Evolutionary conservation across 2,329 filamentous ascomycete species (phyloP), one percentile per base, ranked within the genome.

Genomic region (Tolypocladium album): DNA sequence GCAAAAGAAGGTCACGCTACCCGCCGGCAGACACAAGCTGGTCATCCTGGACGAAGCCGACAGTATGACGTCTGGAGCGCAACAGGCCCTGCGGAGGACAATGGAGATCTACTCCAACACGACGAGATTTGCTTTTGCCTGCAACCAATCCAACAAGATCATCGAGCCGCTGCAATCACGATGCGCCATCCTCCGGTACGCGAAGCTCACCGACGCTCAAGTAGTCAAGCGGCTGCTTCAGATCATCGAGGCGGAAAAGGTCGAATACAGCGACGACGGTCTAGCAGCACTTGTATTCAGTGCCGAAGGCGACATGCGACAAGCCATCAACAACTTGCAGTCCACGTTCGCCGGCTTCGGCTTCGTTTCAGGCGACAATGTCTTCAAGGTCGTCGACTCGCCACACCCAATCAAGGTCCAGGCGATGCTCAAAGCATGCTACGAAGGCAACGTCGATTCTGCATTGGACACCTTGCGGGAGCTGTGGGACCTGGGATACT

Each of bases 91-190:
- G 42, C 85, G 94, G 66, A 83, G 94, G 63, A 99, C 94, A 0
- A 99, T 99, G 94, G 94, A 99, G 74, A 99, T 97, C 58, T 97
- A 97, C 78, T 95, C 91, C 50, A 88, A 92, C 64, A 99, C 94
- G 1, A 99, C 94, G 2, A 85, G 94, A 61, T 99, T 99, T 70
- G 94, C 94, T 0, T 99, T 99, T 70, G 94, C 94, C 2, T 99
- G 94, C 80, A 99, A 99, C 74, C 91, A 96, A 78, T 94, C 89
- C 63, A 99, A 97, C 79, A 99, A 97, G 77, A 97, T 99, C 71
- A 99, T 99, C 74, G 94, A 99, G 75, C 94, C 94, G n/a, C 81
- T 99, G 58, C 94, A 99, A 74, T 97, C 92, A 22, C 86, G 94
- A 68, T 99, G 94, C 72, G 94, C 94, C 24, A 97, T 99, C 71